Base-by-base conservation (phyloP, 2,329 filamentous ascomycete genomes). In the Fusarium nisikadoi region DNA sequence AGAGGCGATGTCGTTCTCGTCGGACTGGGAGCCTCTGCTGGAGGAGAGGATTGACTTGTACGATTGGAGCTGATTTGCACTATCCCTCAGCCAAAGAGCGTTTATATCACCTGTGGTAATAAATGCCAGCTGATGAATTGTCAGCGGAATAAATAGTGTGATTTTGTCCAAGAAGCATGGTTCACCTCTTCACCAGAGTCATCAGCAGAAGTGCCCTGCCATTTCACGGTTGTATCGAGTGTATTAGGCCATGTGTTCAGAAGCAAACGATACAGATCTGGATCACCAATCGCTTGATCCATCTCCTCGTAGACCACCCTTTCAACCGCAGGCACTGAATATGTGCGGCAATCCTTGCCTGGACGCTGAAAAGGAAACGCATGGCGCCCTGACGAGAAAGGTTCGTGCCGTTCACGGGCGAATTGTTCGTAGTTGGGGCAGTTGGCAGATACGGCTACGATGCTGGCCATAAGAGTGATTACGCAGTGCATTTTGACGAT, bases 61-160 rank as follows among this genome's bases (percentile, higher is more conserved):
- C 41, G 90, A 92, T 75, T 93, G 91, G 81, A 94, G 86, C 80
- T 94, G 92, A 80, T 94, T 94, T 49, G 91, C 90, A 58, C 93
- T 97, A 81, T 98, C 95, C 50, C 95, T 90, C 57, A 98, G 84
- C 95, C 95, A 98, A 83, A 97, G 94, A 2, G 95, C 95, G 74
- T 97, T 91, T 80, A 97, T 97, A 77, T 97, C 94, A 35, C 94
- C 94, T 0, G 94, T 97, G 38, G 95, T 93, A 67, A 95, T 89
- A 78, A 95, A 95, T 55, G 90, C 92, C 72, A 95, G 91, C 65
- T 90, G 57, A 27, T 10, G 14, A 29, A 13, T 11, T 56, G 59
- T 73, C 23, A 73, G 59, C 12, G 23, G 42, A 41, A 23, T 20
- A 14, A 5, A 31, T n/a, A 19, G 20, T 45, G 27, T 29, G 29